Evolutionary conservation across 352 stramenopile species (phyloP), one percentile per base, ranked within the genome.

Genomic region (Labyrinthula sp.): DNA sequence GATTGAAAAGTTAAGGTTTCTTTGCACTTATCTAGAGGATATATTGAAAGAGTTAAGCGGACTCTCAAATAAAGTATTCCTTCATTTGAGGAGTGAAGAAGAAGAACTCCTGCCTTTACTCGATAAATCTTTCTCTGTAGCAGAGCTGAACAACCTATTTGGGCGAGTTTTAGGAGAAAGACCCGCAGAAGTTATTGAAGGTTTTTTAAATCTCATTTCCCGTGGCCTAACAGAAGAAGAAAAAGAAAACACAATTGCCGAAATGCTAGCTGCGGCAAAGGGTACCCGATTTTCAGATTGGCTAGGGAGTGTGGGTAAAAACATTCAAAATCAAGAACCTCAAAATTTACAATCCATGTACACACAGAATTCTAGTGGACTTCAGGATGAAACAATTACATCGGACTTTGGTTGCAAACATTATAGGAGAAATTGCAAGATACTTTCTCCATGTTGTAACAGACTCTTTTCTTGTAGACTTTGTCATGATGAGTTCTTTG

Each of bases 391-490:
- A 30, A 40, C 34, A 40, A 40, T 9, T 36, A 21, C 34, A 30
- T 12, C 34, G 10, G 24, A 65, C 23, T 25, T 83, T 2, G 74
- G 73, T 0, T 89, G 77, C 60, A 62, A 62, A 12, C 73, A 88
- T 52, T 88, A 89, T 62, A 65, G 70, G 35, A 64, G 74, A 5
- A 55, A 56, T 17, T 79, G 70, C 59, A 85, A 83, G 41, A 40
- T 89, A 3, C 65, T 73, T 43, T 62, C 66, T 4, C 75, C 79
- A 41, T 89, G 77, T 61, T 88, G 77, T 52, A 68, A 69, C 27
- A 70, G 73, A 38, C 78, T 79, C 64, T 87, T 85, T 46, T 68
- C 70, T 3, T 89, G 77, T 40, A 65, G 75, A 4, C 81, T 87
- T 47, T 89, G 77, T 57, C 77, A 89, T 26, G 74, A 76, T 75